A percentile compares a stretch with the other conserved stretches of the same genome.
Evolutionary conservation across 1,139 yeast species (phyloP).

Genomic region (Suhomyces yuchorum): DNA sequence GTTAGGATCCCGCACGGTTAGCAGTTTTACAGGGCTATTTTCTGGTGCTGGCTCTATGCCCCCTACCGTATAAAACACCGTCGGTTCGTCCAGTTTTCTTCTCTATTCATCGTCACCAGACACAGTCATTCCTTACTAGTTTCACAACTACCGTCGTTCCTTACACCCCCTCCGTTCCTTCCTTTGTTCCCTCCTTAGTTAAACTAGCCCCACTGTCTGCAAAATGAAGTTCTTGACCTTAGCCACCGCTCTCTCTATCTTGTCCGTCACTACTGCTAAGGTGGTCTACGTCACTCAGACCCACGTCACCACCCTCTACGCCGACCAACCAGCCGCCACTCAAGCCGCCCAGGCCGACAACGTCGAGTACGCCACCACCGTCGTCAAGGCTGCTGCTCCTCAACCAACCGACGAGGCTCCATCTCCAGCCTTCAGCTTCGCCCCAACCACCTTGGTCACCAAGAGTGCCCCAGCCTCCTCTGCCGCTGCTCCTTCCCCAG

Average conservation of each 20-base stretch:
- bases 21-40: slow-evolving; percentile 2
- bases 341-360: slow-evolving; percentile 5
- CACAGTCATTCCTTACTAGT: slow-evolving; percentile 10
- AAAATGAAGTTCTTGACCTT: slow-evolving; percentile 23
- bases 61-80: background rate
- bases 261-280: slow-evolving; percentile 23
- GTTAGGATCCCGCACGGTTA: background rate
- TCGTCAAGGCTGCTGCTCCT: slow-evolving; percentile 6
- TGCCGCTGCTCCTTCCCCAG: slow-evolving; percentile 13
- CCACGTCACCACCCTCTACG: slow-evolving; percentile 27
- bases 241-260: slow-evolving; percentile 20
- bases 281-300: slow-evolving; percentile 29
- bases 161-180: slow-evolving; percentile 3
- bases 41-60: background rate
- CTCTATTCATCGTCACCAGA: slow-evolving; percentile 7
- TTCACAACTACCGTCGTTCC: slow-evolving; percentile 6
- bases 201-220: slow-evolving; percentile 5
- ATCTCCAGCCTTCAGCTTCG: background rate
- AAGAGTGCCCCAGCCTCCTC: slow-evolving; percentile 7
- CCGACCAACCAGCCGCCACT: slow-evolving; percentile 6
- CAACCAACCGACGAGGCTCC: slow-evolving; percentile 5
- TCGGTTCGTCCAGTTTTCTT: background rate
- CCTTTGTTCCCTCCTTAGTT: background rate
- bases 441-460: slow-evolving; percentile 15
- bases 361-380: slow-evolving; percentile 1